These are phyloP conservation scores for Russula sp. DNA, from an alignment of 768 basidiomycete genomes.

Conservation along the genomic window DNA sequence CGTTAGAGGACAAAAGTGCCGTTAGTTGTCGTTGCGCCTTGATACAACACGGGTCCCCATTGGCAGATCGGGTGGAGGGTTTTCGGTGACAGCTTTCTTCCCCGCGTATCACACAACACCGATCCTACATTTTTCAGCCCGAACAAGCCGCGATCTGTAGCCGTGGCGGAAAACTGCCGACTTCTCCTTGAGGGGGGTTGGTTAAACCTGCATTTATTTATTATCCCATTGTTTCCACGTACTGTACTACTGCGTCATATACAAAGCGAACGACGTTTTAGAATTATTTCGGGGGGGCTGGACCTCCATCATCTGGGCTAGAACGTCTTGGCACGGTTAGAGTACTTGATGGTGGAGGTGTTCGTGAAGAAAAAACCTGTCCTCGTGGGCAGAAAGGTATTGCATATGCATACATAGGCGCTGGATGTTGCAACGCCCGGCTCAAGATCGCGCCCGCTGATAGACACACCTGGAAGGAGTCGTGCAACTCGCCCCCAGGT, in stretches of 20 bases:
- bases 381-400: conserved; percentile 16
- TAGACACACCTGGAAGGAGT: conserved; percentile 14
- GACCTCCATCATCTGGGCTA: not conserved
- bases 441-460: conserved; percentile 22
- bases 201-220: not conserved
- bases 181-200: not conserved
- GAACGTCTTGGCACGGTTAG: not conserved
- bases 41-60: not conserved
- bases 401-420: conserved; percentile 18
- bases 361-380: conserved; percentile 9
- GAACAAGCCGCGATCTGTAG: conserved; percentile 27
- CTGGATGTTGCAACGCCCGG: conserved; percentile 16
- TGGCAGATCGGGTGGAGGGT: conserved; percentile 15
- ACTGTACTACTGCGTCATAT: conserved; percentile 2
- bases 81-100: conserved; percentile 15
- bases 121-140: conserved; percentile 17
- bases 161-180: conserved; percentile 8
- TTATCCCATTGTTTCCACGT: not conserved
- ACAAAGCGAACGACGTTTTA: conserved; percentile 4
- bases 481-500: not conserved
- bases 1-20: conserved; percentile 21
- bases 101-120: conserved; percentile 18
- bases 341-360: not conserved
- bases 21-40: conserved; percentile 6
- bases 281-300: not conserved